A percentile compares a stretch with the other conserved stretches of the same genome.
Conservation (phyloP, 305 asterid species). For the Petunia hybrid region DNA sequence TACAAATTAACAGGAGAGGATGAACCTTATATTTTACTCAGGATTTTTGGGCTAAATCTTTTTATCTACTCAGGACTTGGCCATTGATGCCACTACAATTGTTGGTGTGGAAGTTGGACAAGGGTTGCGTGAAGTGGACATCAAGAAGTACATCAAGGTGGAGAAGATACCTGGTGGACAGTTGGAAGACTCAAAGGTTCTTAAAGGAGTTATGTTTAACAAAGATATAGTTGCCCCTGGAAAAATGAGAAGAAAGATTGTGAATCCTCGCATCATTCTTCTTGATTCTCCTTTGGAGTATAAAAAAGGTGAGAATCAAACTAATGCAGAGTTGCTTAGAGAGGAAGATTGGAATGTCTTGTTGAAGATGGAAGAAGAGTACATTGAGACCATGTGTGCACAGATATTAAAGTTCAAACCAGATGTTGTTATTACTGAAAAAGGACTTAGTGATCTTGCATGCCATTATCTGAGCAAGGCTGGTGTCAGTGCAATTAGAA, state of each 20-base stretch:
- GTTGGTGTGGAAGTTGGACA: slow-evolving; percentile 93
- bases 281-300: slow-evolving; percentile 95
- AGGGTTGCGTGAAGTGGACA: slow-evolving; percentile 95
- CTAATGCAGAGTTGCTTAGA: slow-evolving; percentile 87
- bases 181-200: slow-evolving; percentile 89
- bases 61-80: slow-evolving; percentile 66
- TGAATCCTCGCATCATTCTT: slow-evolving; percentile 88
- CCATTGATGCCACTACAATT: slow-evolving; percentile 84
- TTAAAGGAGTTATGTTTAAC: slow-evolving; percentile 93
- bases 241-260: slow-evolving; percentile 89
- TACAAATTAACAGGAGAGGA: too few species aligned
- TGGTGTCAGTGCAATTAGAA: slow-evolving; percentile 96
- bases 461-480: slow-evolving; percentile 96
- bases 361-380: slow-evolving; percentile 96
- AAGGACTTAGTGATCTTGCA: slow-evolving; percentile 95
- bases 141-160: slow-evolving; percentile 91
- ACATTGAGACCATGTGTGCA: slow-evolving; percentile 76
- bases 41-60: neutral
- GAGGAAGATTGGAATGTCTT: slow-evolving; percentile 97
- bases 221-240: slow-evolving; percentile 98
- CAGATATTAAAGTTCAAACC: slow-evolving; percentile 94
- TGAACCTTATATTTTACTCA: neutral
- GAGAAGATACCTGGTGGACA: slow-evolving; percentile 98
- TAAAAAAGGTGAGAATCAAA: slow-evolving; percentile 99
- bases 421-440: slow-evolving; percentile 89